Base-by-base conservation (phyloP, 2,329 filamentous ascomycete genomes). In the Neopestalotiopsis rosae region DNA sequence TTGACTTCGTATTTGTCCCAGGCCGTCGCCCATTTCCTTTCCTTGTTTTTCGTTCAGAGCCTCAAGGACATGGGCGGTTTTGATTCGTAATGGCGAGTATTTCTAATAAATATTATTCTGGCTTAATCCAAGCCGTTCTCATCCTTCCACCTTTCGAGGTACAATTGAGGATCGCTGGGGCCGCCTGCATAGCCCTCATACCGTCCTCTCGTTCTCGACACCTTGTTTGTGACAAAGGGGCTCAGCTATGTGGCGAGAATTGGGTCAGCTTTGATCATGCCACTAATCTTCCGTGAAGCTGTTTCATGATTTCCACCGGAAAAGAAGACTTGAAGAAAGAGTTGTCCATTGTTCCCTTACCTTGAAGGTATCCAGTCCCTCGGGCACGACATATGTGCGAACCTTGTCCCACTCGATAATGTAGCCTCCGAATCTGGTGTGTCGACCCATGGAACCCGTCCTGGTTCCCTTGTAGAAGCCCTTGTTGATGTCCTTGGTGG, bases 381-480 rank as follows among this genome's bases (percentile, higher is more conserved):
- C 81, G 0, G 95, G 95, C 74, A 93, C 93, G 68, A 93, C 92
- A 80, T 94, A 99, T 67, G 95, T 97, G 81, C 95, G 91, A 77
- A 98, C 94, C 83, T 97, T 97, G 68, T 86, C 82, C 87, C 88
- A 97, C 73, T 98, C 92, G 73, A 98, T 91, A 61, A 90, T 80
- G 81, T 96, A 99, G 65, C 91, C 91, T 81, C 95, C 96, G 79
- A 90, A 89, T 79, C 93, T 92, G 67, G 93, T 95, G 83, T 97
- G 94, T 14, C 86, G 83, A 80, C 96, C 96, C 90, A 97, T 94
- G 57, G 92, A 90, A 1, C 96, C 96, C 0, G 94, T 92, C 61
- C 95, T 88, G 76, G 92, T 98, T 79, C 96, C 96, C 87, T 98
- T 98, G 90, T 99, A 99, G 89, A 91, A 99, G 74, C 95, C 95